Conservation (phyloP, 768 basidiomycete species). For the Termitomyces eurrhizus region DNA sequence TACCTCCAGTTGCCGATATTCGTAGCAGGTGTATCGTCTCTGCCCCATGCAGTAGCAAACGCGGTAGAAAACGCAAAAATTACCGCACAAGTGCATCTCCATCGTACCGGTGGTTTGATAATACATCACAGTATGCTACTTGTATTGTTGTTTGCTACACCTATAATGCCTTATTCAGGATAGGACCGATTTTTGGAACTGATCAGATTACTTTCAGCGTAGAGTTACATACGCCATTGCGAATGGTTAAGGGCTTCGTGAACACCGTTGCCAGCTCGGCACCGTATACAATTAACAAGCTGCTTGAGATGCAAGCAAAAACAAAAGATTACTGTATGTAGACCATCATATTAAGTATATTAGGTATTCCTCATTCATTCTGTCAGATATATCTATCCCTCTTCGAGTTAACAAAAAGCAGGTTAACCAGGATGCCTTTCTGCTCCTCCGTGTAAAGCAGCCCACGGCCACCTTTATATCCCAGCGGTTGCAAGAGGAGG, state of each 20-base stretch:
- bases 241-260: background rate
- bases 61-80: background rate
- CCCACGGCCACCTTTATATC: constrained; percentile 1
- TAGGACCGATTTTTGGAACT: constrained; percentile 11
- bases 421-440: background rate
- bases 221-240: constrained; percentile 2
- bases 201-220: constrained; percentile 14
- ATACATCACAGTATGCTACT: constrained; percentile 12
- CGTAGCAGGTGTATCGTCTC: constrained; percentile 5
- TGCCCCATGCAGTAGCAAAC: constrained; percentile 6
- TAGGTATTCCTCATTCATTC: background rate
- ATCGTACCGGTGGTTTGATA: constrained; percentile 9
- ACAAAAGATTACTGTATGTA: constrained; percentile 7
- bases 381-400: background rate
- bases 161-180: constrained; percentile 5
- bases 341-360: background rate
- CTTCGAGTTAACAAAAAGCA: background rate
- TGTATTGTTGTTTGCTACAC: background rate
- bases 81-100: constrained; percentile 3
- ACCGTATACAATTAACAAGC: constrained; percentile 8
- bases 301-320: constrained; percentile 13
- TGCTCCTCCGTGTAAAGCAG: background rate
- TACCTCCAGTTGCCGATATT: background rate
- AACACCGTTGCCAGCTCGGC: constrained; percentile 12
- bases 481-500: background rate